phyloP scores from a whole-genome alignment of 805 yeast species.

The Lipomyces sp. region DNA sequence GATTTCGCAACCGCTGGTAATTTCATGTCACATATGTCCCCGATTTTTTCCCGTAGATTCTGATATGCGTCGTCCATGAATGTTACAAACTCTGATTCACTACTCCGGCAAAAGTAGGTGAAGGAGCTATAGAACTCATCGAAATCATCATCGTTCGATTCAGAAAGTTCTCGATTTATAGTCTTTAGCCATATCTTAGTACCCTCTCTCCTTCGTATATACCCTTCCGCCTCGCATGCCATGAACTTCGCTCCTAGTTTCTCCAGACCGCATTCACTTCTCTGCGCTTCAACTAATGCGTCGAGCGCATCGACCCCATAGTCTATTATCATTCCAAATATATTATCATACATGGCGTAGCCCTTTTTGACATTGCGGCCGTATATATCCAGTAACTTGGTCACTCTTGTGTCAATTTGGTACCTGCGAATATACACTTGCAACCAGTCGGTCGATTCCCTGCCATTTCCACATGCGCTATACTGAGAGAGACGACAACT shows the following conservation, averaged over 20 bases:
- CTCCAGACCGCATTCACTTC: not conserved
- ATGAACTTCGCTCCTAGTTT: conserved; percentile 15
- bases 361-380: conserved; percentile 10
- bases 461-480: not conserved
- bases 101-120: conserved; percentile 13
- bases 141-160: not conserved
- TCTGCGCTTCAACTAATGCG: conserved; percentile 10
- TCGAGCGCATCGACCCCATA: conserved; percentile 28
- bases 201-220: conserved; percentile 22
- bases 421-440: not conserved
- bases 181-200: conserved; percentile 10
- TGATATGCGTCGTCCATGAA: conserved; percentile 24
- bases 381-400: not conserved
- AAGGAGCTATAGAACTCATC: conserved; percentile 21
- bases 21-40: not conserved
- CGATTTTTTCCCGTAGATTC: not conserved
- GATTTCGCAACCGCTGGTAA: conserved; percentile 1
- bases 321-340: conserved; percentile 9
- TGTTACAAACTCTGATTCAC: conserved; percentile 1
- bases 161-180: not conserved
- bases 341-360: conserved; percentile 5
- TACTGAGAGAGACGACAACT: conserved; percentile 9
- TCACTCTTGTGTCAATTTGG: not conserved
- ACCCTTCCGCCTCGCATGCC: conserved; percentile 22
- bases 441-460: not conserved